Conservation (phyloP, 768 basidiomycete species). For the Macrolepiota dolichaula region DNA sequence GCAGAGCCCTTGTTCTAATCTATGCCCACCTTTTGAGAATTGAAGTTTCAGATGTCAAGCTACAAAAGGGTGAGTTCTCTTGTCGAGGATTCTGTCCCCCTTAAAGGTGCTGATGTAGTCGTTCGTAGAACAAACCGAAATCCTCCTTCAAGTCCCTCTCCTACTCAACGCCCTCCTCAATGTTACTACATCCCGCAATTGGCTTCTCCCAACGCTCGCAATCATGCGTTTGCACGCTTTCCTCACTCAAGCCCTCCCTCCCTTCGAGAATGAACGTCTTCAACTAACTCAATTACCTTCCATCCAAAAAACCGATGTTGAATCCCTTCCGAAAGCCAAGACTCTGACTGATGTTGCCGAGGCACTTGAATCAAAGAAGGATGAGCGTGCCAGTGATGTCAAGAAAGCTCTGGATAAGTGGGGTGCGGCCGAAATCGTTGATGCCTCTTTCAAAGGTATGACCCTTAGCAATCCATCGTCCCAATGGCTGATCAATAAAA, state of each 20-base stretch:
- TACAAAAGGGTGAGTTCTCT: constrained; percentile 60
- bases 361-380: constrained; percentile 48
- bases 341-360: constrained; percentile 45
- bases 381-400: constrained; percentile 47
- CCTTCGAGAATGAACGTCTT: constrained; percentile 40
- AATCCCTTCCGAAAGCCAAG: constrained; percentile 29
- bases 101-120: constrained; percentile 1
- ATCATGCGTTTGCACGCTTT: constrained; percentile 82
- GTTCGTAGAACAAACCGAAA: constrained; percentile 60
- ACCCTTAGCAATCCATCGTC: not conserved
- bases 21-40: constrained; percentile 84
- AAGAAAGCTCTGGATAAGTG: constrained; percentile 65
- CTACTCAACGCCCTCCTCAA: constrained; percentile 79
- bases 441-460: constrained; percentile 83
- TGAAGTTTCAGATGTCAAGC: constrained; percentile 43
- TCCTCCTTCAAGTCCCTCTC: constrained; percentile 70
- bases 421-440: constrained; percentile 76
- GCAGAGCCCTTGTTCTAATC: constrained; percentile 66
- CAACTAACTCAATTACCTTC: constrained; percentile 77
- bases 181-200: constrained; percentile 82
- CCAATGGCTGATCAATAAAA: not conserved
- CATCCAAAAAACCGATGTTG: constrained; percentile 52
- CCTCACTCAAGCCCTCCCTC: constrained; percentile 79
- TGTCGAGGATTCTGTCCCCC: not conserved
- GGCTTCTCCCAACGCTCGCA: constrained; percentile 77